Evolutionary conservation across 2,329 filamentous ascomycete species (phyloP), one percentile per base, ranked within the genome.

Genomic region (Neofusicoccum sp.): DNA sequence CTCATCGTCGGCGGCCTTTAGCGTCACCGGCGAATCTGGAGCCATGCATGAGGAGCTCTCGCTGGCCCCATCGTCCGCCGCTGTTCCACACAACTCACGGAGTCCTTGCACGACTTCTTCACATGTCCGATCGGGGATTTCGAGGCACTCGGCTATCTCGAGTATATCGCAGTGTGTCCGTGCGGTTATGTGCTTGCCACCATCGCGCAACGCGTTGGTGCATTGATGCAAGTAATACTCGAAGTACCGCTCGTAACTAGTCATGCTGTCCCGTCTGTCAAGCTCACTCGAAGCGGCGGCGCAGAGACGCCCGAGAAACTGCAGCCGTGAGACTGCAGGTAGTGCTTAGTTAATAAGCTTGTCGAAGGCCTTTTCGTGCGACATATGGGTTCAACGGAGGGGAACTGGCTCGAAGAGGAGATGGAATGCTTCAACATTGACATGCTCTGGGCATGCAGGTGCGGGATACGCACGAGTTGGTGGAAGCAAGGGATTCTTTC

Each of bases 131-230:
- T 8, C 11, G 16, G 48, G 36, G 38, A 54, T 20, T 45, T 65
- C 54, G 1, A 69, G 26, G 12, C 56, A 41, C 5, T 11, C 6
- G 3, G 62, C 62, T 12, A 66, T 61, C 8, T 68, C 67, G 20
- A 65, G 30, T 7, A 69, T 56, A 41, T 69, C 63, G 38, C 63
- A 61, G 33, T 68, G 66, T 3, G 62, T 67, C 14, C 65, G 61
- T 3, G 53, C 64, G 1, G 63, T 44, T 3, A 63, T 41, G 40
- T 68, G 63, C 16, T 54, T 20, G 11, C 67, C 66, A 1, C 57
- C 56, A 44, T 67, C 65, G 31, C 65, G 56, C 5, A 69, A 61
- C 1, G 66, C 65, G 40, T 61, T 44, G n/a, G 64, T 58, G 49
- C 66, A 67, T 58, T 65, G 58, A 12, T 60, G 33, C 6, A n/a